Percentiles rank a stretch among this genome's conserved stretches.
Conservation (phyloP, 2,329 filamentous ascomycete genomes). For the Aspergillus versicolor region DNA sequence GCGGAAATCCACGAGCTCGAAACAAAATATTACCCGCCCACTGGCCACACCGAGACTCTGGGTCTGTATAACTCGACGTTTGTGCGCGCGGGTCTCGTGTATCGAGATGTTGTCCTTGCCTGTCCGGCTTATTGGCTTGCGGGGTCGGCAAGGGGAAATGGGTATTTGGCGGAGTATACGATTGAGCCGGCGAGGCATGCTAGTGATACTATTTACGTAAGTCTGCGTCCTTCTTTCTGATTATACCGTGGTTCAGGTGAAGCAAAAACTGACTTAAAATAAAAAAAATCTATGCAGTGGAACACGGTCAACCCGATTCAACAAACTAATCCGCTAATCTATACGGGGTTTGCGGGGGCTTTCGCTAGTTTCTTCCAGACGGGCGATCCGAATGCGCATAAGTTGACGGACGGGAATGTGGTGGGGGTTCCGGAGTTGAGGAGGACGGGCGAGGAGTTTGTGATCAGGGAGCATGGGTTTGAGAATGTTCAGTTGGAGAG, state of each 20-base stretch:
- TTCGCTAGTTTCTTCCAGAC: constrained; percentile 62
- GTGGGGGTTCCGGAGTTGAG: constrained; percentile 45
- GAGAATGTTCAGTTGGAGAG: constrained; percentile 47
- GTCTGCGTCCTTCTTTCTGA: constrained; percentile 16
- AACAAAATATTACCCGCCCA: constrained; percentile 48
- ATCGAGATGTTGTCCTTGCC: constrained; percentile 58
- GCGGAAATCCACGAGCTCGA: constrained; percentile 43
- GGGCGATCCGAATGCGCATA: constrained; percentile 58
- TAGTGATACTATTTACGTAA: constrained; percentile 57
- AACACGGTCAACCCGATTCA: constrained; percentile 56
- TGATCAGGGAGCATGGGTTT: constrained; percentile 51
- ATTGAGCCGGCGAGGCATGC: constrained; percentile 61
- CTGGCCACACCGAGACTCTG: constrained; percentile 50
- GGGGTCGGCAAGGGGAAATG: constrained; percentile 41
- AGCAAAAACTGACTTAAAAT: neutral
- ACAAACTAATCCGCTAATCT: constrained; percentile 52
- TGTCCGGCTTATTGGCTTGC: constrained; percentile 62
- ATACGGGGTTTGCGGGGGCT: constrained; percentile 58
- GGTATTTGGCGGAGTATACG: constrained; percentile 60
- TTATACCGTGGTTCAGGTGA: neutral
- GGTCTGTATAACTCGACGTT: constrained; percentile 51
- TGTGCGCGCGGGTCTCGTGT: constrained; percentile 56
- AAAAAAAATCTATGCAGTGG: constrained; percentile 45
- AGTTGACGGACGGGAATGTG: constrained; percentile 49
- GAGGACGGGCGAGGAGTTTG: constrained; percentile 48